Base-by-base conservation (phyloP, 2,329 filamentous ascomycete species). In the Colletotrichum nymphaeae region DNA sequence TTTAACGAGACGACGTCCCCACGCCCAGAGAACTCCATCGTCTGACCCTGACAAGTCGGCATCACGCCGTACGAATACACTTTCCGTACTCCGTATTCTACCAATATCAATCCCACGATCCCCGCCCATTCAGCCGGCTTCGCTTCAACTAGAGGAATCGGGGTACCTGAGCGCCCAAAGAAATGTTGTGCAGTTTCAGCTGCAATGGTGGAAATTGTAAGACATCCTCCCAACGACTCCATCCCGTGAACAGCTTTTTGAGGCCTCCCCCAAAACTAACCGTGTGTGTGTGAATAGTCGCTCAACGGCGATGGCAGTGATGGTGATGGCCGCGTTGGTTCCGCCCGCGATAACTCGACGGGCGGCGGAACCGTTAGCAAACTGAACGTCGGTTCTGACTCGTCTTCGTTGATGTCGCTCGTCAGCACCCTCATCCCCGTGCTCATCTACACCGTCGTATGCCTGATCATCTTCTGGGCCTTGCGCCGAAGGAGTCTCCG, bases 381-480 rank as follows among this genome's bases (percentile, higher is more conserved):
- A 37, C 57, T 81, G 58, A 78, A 79, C 19, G 73, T 79, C 19
- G 77, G 76, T 32, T 81, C 79, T n/a, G 81, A 85, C 76, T 86
- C 84, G 9, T 80, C 81, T 4, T 87, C 85, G 2, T 78, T 84
- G 42, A 77, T 79, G 30, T 79, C 84, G 1, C 80, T 88, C 16
- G 80, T 89, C 58, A 83, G 83, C 78, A 91, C 89, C 37, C 84
- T 91, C 22, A 76, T 89, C 8, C 90, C 90, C 11, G 84, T 90
- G 5, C 77, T 88, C 57, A 74, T 87, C 56, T 85, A 87, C 72
- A 84, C 88, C 5, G 81, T 75, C 30, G 76, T 88, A 42, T 90
- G 88, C 76, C 68, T 90, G n/a, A 32, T 81, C 74, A 80, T 89
- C 68, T 91, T 91, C 78, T 76, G 90, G 63, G 59, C 86, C 19